Base-by-base conservation (phyloP, 148 eudicot genomes). In the Euryodendron excelsum region DNA sequence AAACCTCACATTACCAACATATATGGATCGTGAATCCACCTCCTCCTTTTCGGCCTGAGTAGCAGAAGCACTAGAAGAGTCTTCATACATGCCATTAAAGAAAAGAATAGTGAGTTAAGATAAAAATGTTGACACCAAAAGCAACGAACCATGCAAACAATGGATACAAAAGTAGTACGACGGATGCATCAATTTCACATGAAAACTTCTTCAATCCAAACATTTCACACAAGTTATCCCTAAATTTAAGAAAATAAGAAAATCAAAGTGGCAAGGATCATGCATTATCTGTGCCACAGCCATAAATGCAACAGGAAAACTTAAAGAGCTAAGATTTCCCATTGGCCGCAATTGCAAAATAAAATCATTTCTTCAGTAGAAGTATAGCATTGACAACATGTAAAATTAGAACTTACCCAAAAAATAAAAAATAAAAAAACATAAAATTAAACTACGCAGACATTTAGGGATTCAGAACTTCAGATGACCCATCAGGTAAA, bases 41-140 rank as follows among this genome's bases (percentile, higher is more conserved):
- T 82, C 81, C 75, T 82, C 84, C 77, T 82, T 82, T 37, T 82
- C 84, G 28, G 84, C 84, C 60, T 82, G 81, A n/a, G 78, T 73
- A 56, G 81, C 84, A 59, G 84, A 82, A 25, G 36, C 77, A 78
- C 87, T 77, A 69, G 89, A 74, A 21, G 74, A 73, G 73, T 82
- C 84, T 81, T 76, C 75, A 58, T 58, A 74, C 66, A 81, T 77
- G 73, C 60, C 72, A 72, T 37, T 28, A 67, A 79, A 48, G 62
- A 28, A 28, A 72, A 69, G 25, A 8, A 36, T 61, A 12, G 59
- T 27, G 4, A 56, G 2, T 18, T 14, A 39, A 48, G 2, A 79
- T 14, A 69, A 4, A 62, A 17, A 69, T 20, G 59, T 15, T 12
- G 52, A 27, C 18, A 31, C 37, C n/a, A 72, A 70, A 64, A 80